These are phyloP conservation scores for Lactifluus hygrophoroides DNA, from an alignment of 768 basidiomycete genomes.

Conservation along the genomic window DNA sequence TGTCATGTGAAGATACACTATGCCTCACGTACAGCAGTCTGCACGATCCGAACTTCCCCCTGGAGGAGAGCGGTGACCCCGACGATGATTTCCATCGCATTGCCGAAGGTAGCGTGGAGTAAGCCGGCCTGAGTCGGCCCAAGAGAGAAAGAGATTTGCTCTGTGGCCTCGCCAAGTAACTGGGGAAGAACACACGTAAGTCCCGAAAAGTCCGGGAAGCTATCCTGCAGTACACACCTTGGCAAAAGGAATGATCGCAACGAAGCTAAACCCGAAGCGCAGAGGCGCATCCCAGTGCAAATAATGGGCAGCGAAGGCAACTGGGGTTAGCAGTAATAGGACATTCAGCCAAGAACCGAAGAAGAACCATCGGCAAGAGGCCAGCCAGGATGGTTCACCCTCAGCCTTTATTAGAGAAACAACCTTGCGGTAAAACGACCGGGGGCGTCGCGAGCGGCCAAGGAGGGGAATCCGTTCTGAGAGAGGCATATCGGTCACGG, in stretches of 20 bases:
- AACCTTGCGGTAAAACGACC: constrained; percentile 31
- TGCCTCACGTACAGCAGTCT: constrained; percentile 60
- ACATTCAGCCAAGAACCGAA: constrained; percentile 65
- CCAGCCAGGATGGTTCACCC: constrained; percentile 52
- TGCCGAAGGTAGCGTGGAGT: constrained; percentile 77
- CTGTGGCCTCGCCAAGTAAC: constrained; percentile 75
- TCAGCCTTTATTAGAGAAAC: constrained; percentile 42
- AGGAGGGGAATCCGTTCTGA: constrained; percentile 15
- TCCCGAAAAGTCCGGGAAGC: not conserved
- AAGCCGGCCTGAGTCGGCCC: constrained; percentile 83
- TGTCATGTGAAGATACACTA: not conserved
- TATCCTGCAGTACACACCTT: constrained; percentile 48
- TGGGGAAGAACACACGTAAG: constrained; percentile 24
- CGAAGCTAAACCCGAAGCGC: constrained; percentile 68
- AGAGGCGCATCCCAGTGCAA: constrained; percentile 66
- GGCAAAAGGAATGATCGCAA: constrained; percentile 82
- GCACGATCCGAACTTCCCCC: constrained; percentile 83
- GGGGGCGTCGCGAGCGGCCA: constrained; percentile 32
- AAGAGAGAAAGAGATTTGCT: constrained; percentile 67
- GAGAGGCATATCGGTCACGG: not conserved
- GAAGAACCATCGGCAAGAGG: constrained; percentile 52
- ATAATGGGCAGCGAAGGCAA: constrained; percentile 57
- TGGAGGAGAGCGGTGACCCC: constrained; percentile 65
- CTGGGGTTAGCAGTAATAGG: constrained; percentile 71
- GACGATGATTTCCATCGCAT: constrained; percentile 85